Conservation (phyloP, 306 rosid species). For the Cicer chorassanicum region DNA sequence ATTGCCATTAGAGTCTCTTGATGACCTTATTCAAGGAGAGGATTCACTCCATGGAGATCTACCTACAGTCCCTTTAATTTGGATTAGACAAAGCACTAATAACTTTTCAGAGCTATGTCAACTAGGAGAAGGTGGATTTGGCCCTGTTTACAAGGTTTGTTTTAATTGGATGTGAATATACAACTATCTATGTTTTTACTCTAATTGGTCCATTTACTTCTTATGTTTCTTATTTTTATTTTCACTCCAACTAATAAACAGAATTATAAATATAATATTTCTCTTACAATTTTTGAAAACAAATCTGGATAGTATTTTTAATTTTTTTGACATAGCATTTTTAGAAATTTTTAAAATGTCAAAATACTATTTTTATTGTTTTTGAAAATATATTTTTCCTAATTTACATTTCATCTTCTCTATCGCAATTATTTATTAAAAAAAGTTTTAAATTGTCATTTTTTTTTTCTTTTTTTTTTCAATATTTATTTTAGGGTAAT, state of each 20-base stretch:
- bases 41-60: conserved; percentile 23
- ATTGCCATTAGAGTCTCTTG: neutral
- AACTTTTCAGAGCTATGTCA: conserved; percentile 54
- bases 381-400: no score
- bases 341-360: no score
- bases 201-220: neutral
- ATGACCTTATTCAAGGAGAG: neutral
- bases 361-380: no score
- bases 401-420: no score
- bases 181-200: neutral
- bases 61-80: conserved; percentile 38
- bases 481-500: conserved; percentile 53
- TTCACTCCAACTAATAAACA: no score
- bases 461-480: neutral
- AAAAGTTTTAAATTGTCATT: neutral
- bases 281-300: no score
- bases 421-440: no score
- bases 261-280: no score
- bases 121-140: conserved; percentile 74
- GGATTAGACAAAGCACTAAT: conserved; percentile 44
- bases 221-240: no score
- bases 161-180: neutral
- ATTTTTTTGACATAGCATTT: no score
- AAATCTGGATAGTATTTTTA: no score
- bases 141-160: conserved; percentile 52